Percentiles rank a stretch among this genome's conserved stretches.
Evolutionary conservation across 495 filamentous ascomycete species (phyloP).

Genomic region (Astrothelium subdiscretum): DNA sequence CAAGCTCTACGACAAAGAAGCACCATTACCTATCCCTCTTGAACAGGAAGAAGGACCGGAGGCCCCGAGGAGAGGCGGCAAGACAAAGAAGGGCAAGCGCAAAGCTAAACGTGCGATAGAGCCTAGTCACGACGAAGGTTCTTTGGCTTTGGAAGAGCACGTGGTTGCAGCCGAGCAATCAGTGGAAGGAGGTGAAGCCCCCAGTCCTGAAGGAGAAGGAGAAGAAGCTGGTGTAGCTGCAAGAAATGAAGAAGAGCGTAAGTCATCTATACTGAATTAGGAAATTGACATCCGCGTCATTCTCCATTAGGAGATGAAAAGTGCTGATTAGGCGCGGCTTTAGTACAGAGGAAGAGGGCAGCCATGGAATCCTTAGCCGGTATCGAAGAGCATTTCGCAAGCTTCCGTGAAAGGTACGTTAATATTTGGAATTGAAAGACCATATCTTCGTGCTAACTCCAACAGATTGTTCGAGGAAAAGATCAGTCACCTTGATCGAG

Average conservation of each 20-base stretch:
- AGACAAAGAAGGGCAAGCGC: slow-evolving; percentile 22
- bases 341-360: slow-evolving; percentile 66
- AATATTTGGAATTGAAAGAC: not conserved
- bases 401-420: slow-evolving; percentile 72
- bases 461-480: slow-evolving; percentile 75
- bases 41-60: not conserved
- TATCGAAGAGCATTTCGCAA: slow-evolving; percentile 75
- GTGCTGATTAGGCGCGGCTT: not conserved
- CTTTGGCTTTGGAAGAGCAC: slow-evolving; percentile 5
- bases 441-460: not conserved
- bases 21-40: not conserved
- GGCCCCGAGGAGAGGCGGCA: slow-evolving; percentile 1
- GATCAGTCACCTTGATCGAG: slow-evolving; percentile 64
- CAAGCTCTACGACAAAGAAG: not conserved
- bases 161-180: not conserved
- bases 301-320: not conserved
- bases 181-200: not conserved
- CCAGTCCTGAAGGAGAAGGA: slow-evolving; percentile 8
- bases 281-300: not conserved
- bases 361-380: slow-evolving; percentile 67
- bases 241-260: slow-evolving; percentile 56
- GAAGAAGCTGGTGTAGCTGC: slow-evolving; percentile 33
- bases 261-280: not conserved
- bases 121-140: slow-evolving; percentile 1
- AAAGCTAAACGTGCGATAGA: slow-evolving; percentile 23